Base-by-base conservation (phyloP, 768 basidiomycete species). In the Candolleomyces efflorescens region DNA sequence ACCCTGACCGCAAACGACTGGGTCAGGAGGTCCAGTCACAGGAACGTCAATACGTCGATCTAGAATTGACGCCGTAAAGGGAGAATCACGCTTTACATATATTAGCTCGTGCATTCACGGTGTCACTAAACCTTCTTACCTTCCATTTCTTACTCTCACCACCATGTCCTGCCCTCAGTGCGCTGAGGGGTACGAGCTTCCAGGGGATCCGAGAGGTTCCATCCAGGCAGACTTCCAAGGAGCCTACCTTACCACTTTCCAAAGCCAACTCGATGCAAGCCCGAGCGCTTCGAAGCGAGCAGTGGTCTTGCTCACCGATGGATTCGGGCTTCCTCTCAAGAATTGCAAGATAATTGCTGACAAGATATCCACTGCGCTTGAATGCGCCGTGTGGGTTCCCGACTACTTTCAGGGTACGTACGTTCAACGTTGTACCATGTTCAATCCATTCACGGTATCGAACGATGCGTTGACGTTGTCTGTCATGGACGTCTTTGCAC, bases 381-480 rank as follows among this genome's bases (percentile, higher is more conserved):
- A 73, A n/a, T 82, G 84, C 59, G 85, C 86, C 62, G 84, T 85
- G 18, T 87, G 82, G 79, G 73, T 84, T 18, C 85, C 85, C 9
- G 83, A 87, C 68, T 67, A 83, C 49, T 87, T 85, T 62, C 65
- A 73, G 59, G 85, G 84, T 81, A 24, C 18, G 56, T 51, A 17
- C 38, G 17, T 17, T 26, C 20, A 49, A 27, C 22, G 32, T 51
- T 37, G 27, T 32, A 7, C 15, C 10, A 18, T 37, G 10, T 24
- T 9, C 24, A 22, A 5, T 5, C 11, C 11, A 10, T 7, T 26
- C 20, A 49, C 26, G 11, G 22, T 22, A 22, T 15, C 20, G 18
- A 37, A n/a, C 27, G 24, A 22, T 26, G 10, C 27, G 49, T 20
- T 48, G 18, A 20, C 46, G n/a, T 18, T 37, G 32, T 36, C n/a